Conservation (phyloP, 164 flowering plant species). For the Buxus sempervirens region DNA sequence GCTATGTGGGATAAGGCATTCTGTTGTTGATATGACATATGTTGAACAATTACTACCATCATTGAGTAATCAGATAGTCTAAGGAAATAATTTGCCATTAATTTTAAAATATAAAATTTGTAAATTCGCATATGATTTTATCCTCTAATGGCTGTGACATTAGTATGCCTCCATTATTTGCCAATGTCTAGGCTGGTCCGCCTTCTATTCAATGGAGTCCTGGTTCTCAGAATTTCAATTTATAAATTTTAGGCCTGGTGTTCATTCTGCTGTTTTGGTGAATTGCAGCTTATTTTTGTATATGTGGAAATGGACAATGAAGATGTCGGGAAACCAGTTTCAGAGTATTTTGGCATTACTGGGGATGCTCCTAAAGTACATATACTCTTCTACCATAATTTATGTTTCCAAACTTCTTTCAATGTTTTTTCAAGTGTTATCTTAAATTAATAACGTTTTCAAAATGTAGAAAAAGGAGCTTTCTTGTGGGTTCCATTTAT, state of each 20-base stretch:
- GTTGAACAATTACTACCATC: no score
- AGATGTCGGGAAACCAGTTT: conserved; percentile 83
- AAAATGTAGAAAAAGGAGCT: background rate
- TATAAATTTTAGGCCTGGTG: background rate
- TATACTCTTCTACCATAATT: background rate
- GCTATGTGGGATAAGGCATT: no score
- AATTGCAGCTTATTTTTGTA: conserved; percentile 77
- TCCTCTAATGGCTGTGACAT: no score
- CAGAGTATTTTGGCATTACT: conserved; percentile 83
- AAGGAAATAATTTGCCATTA: no score
- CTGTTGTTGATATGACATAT: no score
- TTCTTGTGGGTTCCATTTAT: conserved; percentile 4
- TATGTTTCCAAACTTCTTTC: background rate
- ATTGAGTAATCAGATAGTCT: no score
- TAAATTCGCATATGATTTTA: no score
- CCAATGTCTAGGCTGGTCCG: background rate
- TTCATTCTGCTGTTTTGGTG: conserved; percentile 4
- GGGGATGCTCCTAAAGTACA: conserved; percentile 64
- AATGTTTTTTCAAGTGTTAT: background rate
- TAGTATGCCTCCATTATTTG: background rate
- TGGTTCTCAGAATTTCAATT: background rate
- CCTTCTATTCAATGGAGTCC: background rate
- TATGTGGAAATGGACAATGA: conserved; percentile 76
- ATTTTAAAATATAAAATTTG: no score
- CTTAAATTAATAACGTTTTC: background rate